phyloP scores from a whole-genome alignment of 78 protist genomes.

The Polysphondylium violaceum region DNA sequence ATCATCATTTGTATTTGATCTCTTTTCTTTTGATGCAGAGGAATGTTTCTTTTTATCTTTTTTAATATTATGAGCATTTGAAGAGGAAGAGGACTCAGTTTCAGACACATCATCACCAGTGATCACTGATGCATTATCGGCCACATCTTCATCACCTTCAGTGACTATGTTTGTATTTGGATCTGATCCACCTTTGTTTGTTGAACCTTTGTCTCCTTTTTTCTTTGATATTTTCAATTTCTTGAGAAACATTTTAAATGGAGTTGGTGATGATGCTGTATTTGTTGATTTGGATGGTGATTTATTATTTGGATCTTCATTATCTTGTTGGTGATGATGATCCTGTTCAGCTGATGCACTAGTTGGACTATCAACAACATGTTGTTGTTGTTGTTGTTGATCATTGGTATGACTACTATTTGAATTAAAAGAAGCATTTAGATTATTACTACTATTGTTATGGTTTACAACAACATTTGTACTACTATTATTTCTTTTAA shows the following conservation, averaged over 20 bases:
- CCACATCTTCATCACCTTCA: background rate
- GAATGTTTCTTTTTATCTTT: background rate
- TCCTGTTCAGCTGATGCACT: background rate
- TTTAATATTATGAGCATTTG: background rate
- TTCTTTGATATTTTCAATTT: conserved; percentile 44
- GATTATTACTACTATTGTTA: background rate
- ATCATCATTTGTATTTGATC: background rate
- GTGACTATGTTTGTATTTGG: background rate
- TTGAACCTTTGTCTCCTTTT: conserved; percentile 24
- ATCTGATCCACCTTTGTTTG: background rate
- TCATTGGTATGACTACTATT: background rate
- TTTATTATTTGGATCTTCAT: conserved; percentile 9
- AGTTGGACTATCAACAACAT: background rate
- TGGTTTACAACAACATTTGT: conserved; percentile 9
- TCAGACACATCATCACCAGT: conserved; percentile 40
- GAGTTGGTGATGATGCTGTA: conserved; percentile 47
- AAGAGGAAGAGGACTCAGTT: conserved; percentile 20
- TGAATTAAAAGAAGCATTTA: background rate
- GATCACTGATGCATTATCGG: background rate
- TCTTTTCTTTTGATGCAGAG: background rate
- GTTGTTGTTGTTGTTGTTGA: background rate
- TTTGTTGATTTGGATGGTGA: background rate
- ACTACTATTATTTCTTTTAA: conserved; percentile 10
- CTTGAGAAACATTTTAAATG: conserved; percentile 59
- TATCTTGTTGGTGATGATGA: conserved; percentile 5